Conservation (phyloP, 2,329 filamentous ascomycete genomes). For the Cadophora luteo-olivacea region DNA sequence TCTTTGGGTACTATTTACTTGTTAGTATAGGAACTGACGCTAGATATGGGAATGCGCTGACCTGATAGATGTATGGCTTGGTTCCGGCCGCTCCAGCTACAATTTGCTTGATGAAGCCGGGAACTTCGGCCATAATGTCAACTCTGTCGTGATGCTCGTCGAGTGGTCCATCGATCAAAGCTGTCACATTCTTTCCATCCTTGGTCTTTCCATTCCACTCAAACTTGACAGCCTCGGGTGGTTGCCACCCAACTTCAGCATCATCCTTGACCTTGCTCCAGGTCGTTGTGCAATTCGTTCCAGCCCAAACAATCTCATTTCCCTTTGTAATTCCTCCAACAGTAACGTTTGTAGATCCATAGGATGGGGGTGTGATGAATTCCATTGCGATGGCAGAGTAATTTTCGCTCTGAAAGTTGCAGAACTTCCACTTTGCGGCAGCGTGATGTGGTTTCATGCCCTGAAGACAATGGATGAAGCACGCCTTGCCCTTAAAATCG, state of each 20-base stretch:
- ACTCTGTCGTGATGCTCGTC: constrained; percentile 79
- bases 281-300: constrained; percentile 66
- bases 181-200: constrained; percentile 76
- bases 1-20: constrained; percentile 69
- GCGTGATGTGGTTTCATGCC: constrained; percentile 99
- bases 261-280: constrained; percentile 78
- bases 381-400: constrained; percentile 95
- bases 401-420: constrained; percentile 85
- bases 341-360: constrained; percentile 82
- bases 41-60: constrained; percentile 46
- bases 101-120: constrained; percentile 93
- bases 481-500: constrained; percentile 79
- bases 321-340: constrained; percentile 85
- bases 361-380: constrained; percentile 91
- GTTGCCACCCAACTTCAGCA: constrained; percentile 84
- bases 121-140: constrained; percentile 96
- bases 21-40: constrained; percentile 34
- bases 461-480: constrained; percentile 87
- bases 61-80: constrained; percentile 98
- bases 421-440: constrained; percentile 91
- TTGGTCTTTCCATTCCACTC: constrained; percentile 80
- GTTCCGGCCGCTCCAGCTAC: constrained; percentile 88
- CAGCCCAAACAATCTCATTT: constrained; percentile 78
- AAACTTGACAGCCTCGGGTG: constrained; percentile 77
- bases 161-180: constrained; percentile 71